Percentiles rank a stretch among this genome's conserved stretches.
phyloP scores from a whole-genome alignment of 305 asterid species.

The Fraxinus xanthoxyloides region DNA sequence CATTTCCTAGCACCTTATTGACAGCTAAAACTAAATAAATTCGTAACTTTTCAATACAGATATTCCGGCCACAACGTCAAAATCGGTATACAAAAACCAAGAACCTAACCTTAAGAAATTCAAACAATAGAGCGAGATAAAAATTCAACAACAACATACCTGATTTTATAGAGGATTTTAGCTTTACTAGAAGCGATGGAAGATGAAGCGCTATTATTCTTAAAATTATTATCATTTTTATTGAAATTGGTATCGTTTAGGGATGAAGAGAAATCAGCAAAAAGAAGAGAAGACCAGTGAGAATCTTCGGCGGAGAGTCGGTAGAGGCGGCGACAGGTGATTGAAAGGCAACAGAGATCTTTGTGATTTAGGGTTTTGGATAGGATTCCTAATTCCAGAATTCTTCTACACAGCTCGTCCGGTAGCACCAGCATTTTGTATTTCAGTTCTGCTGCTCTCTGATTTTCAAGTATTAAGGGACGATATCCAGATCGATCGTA shows the following conservation, averaged over 20 bases:
- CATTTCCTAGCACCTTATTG: background rate
- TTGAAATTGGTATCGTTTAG: background rate
- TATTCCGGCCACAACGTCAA: background rate
- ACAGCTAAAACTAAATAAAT: background rate
- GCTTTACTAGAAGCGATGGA: slow-evolving; percentile 29
- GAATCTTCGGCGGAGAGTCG: slow-evolving; percentile 56
- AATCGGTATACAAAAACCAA: background rate
- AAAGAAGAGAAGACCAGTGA: slow-evolving; percentile 61
- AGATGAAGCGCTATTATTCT: slow-evolving; percentile 19
- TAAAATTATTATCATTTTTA: background rate
- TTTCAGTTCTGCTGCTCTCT: background rate
- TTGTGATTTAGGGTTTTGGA: slow-evolving; percentile 39
- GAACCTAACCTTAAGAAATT: background rate
- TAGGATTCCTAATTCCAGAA: slow-evolving; percentile 62
- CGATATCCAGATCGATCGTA: background rate
- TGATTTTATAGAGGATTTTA: slow-evolving; percentile 59
- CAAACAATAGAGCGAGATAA: background rate
- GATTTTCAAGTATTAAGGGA: background rate
- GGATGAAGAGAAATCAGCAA: slow-evolving; percentile 49
- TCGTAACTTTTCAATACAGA: background rate
- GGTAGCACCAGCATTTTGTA: slow-evolving; percentile 52
- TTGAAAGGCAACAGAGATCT: slow-evolving; percentile 64
- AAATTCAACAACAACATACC: slow-evolving; percentile 31
- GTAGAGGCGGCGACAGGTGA: slow-evolving; percentile 59
- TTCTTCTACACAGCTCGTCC: slow-evolving; percentile 75